phyloP scores from a whole-genome alignment of 176 grass and related monocot species.

The Phoenix roebelenii region DNA sequence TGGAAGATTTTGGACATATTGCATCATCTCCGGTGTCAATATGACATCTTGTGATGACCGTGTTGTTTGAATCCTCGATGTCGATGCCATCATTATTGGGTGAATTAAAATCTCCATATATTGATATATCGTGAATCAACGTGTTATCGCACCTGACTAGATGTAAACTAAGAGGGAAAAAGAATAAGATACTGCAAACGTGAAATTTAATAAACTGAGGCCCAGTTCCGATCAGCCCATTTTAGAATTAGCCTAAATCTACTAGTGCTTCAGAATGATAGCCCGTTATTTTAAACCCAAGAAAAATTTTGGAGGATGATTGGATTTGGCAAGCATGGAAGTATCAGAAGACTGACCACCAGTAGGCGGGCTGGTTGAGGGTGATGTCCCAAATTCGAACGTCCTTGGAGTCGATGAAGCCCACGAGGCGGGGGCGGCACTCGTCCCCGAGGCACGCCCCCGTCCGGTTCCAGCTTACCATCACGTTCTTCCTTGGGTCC shows the following conservation, averaged over 20 bases:
- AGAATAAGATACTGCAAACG: background rate
- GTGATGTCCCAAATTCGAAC: slow-evolving; percentile 54
- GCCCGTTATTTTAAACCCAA: no score
- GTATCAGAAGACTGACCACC: slow-evolving; percentile 42
- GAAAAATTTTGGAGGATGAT: background rate
- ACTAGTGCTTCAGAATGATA: no score
- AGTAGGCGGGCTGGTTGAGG: slow-evolving; percentile 70
- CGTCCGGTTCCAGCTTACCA: slow-evolving; percentile 92
- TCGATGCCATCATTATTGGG: slow-evolving; percentile 95
- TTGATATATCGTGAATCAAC: slow-evolving; percentile 48
- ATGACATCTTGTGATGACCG: slow-evolving; percentile 44
- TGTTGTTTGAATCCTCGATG: slow-evolving; percentile 76
- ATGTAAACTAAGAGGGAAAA: slow-evolving; percentile 41
- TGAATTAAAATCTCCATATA: slow-evolving; percentile 58
- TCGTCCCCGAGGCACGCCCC: slow-evolving; percentile 64
- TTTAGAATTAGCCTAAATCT: no score
- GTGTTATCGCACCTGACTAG: slow-evolving; percentile 69
- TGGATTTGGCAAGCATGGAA: background rate
- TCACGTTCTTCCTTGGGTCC: slow-evolving; percentile 76
- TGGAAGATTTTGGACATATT: slow-evolving; percentile 48
- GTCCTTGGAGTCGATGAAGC: slow-evolving; percentile 79
- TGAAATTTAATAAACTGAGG: no score
- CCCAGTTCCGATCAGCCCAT: no score
- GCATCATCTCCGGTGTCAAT: slow-evolving; percentile 90
- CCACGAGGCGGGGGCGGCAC: slow-evolving; percentile 75